A percentile compares a stretch with the other conserved stretches of the same genome.
These are phyloP conservation scores for Sarcodon aspratus DNA, from an alignment of 768 basidiomycete genomes.

Conservation along the genomic window DNA sequence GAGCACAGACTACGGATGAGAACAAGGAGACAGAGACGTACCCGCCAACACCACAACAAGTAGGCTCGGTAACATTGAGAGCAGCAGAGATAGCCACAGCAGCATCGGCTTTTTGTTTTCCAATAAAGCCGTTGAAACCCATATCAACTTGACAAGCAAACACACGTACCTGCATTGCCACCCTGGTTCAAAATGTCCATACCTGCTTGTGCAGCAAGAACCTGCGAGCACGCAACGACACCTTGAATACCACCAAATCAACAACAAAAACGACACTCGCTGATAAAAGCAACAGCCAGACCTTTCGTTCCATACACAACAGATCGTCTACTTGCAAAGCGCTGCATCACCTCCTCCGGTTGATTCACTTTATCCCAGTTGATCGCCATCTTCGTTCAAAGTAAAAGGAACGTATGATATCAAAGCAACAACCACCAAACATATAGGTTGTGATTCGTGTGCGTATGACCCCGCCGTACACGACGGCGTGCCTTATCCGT, in stretches of 20 bases:
- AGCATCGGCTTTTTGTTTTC: slow-evolving; percentile 55
- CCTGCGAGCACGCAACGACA: slow-evolving; percentile 81
- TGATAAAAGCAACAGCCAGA: not conserved
- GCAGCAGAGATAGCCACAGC: slow-evolving; percentile 92
- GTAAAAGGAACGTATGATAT: too few relatives aligned
- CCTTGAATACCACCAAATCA: slow-evolving; percentile 16
- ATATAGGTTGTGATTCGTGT: too few relatives aligned
- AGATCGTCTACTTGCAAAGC: slow-evolving; percentile 77
- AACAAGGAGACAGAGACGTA: slow-evolving; percentile 17
- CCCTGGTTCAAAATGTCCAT: slow-evolving; percentile 86
- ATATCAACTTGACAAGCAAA: slow-evolving; percentile 1
- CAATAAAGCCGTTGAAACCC: not conserved
- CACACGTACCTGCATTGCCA: slow-evolving; percentile 81
- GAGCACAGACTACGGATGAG: not conserved
- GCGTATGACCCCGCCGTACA: too few relatives aligned
- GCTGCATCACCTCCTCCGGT: slow-evolving; percentile 53
- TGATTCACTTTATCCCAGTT: slow-evolving; percentile 56
- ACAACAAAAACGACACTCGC: not conserved
- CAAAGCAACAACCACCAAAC: too few relatives aligned
- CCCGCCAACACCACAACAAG: slow-evolving; percentile 90
- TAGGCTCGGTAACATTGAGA: slow-evolving; percentile 84
- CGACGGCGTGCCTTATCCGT: too few relatives aligned
- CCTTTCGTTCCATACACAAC: slow-evolving; percentile 44
- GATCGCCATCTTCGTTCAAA: slow-evolving; percentile 16
- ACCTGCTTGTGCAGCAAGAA: slow-evolving; percentile 84